These are phyloP conservation scores for Actinomucor elegans DNA, from an alignment of 371 early-diverging fungal genomes.

Conservation along the genomic window DNA sequence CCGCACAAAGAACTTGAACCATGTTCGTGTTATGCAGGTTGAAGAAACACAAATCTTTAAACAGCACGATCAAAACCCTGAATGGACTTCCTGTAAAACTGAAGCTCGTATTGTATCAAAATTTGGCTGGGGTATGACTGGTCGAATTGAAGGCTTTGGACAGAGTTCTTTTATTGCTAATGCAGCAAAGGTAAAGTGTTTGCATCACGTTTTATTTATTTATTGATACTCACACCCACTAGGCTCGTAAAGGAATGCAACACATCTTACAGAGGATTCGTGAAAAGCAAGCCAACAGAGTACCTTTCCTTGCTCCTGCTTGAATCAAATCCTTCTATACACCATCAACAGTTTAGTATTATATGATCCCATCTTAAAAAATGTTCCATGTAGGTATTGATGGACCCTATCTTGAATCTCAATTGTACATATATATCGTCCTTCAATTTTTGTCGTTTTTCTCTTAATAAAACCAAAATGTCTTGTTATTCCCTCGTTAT, in stretches of 20 bases:
- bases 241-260: slow-evolving; percentile 87
- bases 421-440: background rate
- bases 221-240: background rate
- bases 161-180: slow-evolving; percentile 83
- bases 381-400: background rate
- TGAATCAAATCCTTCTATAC: background rate
- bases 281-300: slow-evolving; percentile 47
- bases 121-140: slow-evolving; percentile 85
- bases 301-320: slow-evolving; percentile 8
- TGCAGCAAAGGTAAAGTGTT: slow-evolving; percentile 59
- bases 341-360: too few relatives aligned
- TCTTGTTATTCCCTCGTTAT: too few relatives aligned
- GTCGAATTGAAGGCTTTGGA: slow-evolving; percentile 88
- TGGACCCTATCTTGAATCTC: slow-evolving; percentile 5
- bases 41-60: slow-evolving; percentile 86
- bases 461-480: background rate
- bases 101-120: slow-evolving; percentile 87
- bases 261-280: slow-evolving; percentile 82
- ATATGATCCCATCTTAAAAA: background rate
- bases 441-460: background rate
- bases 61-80: slow-evolving; percentile 51
- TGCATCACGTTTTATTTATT: background rate
- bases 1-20: slow-evolving; percentile 86
- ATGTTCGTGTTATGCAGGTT: slow-evolving; percentile 89
- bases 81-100: slow-evolving; percentile 76